Conservation (phyloP, 1,139 yeast genomes). For the Pichia sp. region DNA sequence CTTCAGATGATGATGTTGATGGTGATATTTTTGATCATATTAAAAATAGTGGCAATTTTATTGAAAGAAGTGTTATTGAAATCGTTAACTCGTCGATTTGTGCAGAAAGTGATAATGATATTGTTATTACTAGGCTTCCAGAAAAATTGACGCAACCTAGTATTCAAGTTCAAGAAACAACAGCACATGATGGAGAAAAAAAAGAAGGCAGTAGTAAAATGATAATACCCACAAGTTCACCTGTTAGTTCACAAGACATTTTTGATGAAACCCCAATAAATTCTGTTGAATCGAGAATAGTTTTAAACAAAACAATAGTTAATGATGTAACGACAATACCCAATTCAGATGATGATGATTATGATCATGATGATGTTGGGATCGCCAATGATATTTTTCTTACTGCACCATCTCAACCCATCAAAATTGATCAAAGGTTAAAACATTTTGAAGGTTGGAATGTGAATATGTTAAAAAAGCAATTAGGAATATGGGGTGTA, state of each 20-base stretch:
- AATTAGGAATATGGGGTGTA: conserved; percentile 9
- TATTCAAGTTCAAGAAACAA: too few relatives aligned
- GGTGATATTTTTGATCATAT: too few relatives aligned
- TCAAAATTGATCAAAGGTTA: not conserved
- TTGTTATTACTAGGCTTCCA: too few relatives aligned
- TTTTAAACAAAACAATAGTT: conserved; percentile 20
- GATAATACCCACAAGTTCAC: conserved; percentile 13
- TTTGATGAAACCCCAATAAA: too few relatives aligned
- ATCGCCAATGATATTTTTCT: conserved; percentile 20
- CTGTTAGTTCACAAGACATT: conserved; percentile 4
- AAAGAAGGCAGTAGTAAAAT: not conserved
- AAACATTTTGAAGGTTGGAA: conserved; percentile 3
- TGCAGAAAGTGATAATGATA: too few relatives aligned
- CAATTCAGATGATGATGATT: not conserved
- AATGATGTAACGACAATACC: not conserved
- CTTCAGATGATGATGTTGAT: conserved; percentile 9
- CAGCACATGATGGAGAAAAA: too few relatives aligned
- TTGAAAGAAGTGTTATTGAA: not conserved
- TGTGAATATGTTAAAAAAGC: conserved; percentile 1
- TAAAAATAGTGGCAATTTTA: too few relatives aligned
- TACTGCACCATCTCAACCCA: conserved; percentile 2
- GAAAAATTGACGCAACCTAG: too few relatives aligned
- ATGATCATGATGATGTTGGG: conserved; percentile 11
- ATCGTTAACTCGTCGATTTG: too few relatives aligned
- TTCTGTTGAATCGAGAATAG: too few relatives aligned